These are phyloP conservation scores for Cyberlindnera americana DNA, from an alignment of 805 yeast genomes.

Conservation along the genomic window DNA sequence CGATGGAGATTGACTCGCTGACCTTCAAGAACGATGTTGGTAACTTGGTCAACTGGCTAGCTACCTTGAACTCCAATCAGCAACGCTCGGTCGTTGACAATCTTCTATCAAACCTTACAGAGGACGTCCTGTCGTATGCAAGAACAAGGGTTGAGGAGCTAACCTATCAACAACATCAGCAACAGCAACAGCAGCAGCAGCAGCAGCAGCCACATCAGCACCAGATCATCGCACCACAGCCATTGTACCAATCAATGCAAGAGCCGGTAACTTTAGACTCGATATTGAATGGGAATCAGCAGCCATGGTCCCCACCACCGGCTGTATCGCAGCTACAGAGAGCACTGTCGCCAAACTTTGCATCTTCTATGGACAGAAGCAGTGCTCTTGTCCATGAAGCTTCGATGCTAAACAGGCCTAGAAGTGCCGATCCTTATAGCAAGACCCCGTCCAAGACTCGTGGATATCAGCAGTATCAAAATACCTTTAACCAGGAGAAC, in stretches of 20 bases:
- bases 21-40: constrained; percentile 50
- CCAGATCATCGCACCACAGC: constrained; percentile 22
- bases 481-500: constrained; percentile 13
- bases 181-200: constrained; percentile 16
- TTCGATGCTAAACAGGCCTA: constrained; percentile 32
- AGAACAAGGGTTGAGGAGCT: constrained; percentile 41
- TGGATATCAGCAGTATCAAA: background rate
- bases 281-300: constrained; percentile 37
- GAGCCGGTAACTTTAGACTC: constrained; percentile 39
- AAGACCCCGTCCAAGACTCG: constrained; percentile 7
- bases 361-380: constrained; percentile 16
- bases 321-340: constrained; percentile 27
- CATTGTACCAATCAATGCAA: constrained; percentile 25
- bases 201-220: constrained; percentile 16
- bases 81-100: constrained; percentile 52
- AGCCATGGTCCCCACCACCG: constrained; percentile 33
- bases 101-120: constrained; percentile 46
- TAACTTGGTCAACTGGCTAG: constrained; percentile 48
- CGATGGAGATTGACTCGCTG: constrained; percentile 29
- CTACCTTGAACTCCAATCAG: constrained; percentile 47
- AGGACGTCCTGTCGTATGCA: constrained; percentile 49
- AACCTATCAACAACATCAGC: constrained; percentile 12
- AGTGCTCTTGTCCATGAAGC: constrained; percentile 23
- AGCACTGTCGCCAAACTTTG: constrained; percentile 28
- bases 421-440: constrained; percentile 39